phyloP scores from a whole-genome alignment of 2,329 filamentous ascomycete species.

The Aspergillus quadrilineatus region DNA sequence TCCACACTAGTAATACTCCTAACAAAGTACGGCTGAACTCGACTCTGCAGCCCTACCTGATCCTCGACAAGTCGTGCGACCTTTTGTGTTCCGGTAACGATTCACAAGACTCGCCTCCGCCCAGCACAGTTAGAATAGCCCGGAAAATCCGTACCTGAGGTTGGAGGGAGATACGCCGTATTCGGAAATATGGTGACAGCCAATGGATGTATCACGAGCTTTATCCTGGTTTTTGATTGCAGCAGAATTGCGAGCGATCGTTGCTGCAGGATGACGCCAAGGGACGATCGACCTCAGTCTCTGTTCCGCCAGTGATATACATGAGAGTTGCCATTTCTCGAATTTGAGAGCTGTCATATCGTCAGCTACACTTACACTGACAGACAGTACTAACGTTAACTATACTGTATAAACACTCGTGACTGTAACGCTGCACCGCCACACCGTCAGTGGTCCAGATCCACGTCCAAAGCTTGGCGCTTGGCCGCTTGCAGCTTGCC shows the following conservation, averaged over 20 bases:
- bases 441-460: not conserved
- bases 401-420: too few species aligned
- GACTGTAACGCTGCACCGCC: not conserved
- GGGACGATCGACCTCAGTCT: slow-evolving; percentile 7
- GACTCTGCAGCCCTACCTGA: not conserved
- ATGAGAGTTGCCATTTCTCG: not conserved
- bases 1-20: not conserved
- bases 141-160: not conserved
- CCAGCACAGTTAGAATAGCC: not conserved
- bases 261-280: slow-evolving; percentile 8
- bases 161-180: not conserved
- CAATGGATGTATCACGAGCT: slow-evolving; percentile 10
- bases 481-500: not conserved
- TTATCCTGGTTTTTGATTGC: slow-evolving; percentile 3
- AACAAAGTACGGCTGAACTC: not conserved
- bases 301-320: too few species aligned
- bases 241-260: not conserved
- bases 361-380: too few species aligned
- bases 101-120: not conserved
- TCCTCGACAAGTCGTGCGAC: not conserved
- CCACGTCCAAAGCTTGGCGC: not conserved
- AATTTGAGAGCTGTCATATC: not conserved
- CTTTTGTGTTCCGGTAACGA: not conserved
- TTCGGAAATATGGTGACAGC: not conserved
- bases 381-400: too few species aligned